Base-by-base conservation (phyloP, 495 filamentous ascomycete genomes). In the Aspergillus bertholletiae region DNA sequence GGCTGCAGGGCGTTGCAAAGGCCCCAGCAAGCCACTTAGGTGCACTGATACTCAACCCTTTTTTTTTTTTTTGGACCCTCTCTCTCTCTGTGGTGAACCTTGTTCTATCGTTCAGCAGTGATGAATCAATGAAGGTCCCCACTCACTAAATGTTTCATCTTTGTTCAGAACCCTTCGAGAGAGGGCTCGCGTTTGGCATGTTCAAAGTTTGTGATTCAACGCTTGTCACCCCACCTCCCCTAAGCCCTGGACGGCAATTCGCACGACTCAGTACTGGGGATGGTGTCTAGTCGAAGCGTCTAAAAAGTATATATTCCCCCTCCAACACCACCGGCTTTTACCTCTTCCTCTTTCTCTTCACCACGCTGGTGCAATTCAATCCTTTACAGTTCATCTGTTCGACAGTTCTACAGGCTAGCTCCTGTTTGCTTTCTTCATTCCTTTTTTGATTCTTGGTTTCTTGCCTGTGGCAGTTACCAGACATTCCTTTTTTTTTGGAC, bases 391-490 rank as follows among this genome's bases (percentile, higher is more conserved):
- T 48, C 63, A 48, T 21, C 21, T 62, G 61, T 67, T 73, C 60
- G 64, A 70, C 58, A 65, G 30, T 57, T 54, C 39, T 53, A 56
- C 71, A 67, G 72, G 72, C 72, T 58, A 72, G 72, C 66, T 46
- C 56, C 55, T 55, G 52, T 56, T 54, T 59, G 60, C 59, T 67
- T 68, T 66, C 47, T 63, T 63, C 50, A 65, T 64, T 73, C 69
- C 62, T 64, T 46, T 52, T 46, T 24, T 50, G 44, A 30, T 49
- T 60, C 57, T 56, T 32, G 57, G 59, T 54, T 51, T 63, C 54
- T 66, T 65, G 68, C 66, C 70, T 73, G 68, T 65, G 66, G 66
- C 68, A 64, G 57, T 63, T 60, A 61, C 57, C 61, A 53, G 59
- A 69, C 67, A 59, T 72, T 69, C 60, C 68, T 69, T 56, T 28